These are phyloP conservation scores for Saturnispora dispora DNA, from an alignment of 805 yeast genomes.

Conservation along the genomic window DNA sequence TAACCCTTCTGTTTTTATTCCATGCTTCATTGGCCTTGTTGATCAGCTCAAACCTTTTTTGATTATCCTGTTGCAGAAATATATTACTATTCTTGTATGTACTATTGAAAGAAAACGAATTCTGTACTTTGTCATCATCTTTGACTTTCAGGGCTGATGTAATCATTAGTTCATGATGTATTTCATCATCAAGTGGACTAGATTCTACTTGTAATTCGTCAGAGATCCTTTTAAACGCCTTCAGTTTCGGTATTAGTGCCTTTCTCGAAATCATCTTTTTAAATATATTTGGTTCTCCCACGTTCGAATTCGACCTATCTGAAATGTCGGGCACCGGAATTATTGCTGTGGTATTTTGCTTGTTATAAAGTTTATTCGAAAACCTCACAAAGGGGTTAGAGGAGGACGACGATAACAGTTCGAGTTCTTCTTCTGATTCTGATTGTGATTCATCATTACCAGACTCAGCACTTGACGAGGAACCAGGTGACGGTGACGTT, in stretches of 20 bases:
- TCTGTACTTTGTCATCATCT: not conserved
- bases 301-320: not conserved
- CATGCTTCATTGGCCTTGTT: slow-evolving; percentile 30
- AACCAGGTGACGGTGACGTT: slow-evolving; percentile 1
- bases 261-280: slow-evolving; percentile 24
- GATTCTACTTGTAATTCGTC: slow-evolving; percentile 27
- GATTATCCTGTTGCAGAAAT: slow-evolving; percentile 15
- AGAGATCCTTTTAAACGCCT: slow-evolving; percentile 28
- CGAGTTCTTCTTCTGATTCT: not conserved
- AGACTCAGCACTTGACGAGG: not conserved
- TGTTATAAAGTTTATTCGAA: not conserved
- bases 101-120: not conserved
- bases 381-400: not conserved
- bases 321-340: not conserved
- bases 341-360: not conserved
- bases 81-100: slow-evolving; percentile 1
- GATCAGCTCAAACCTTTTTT: slow-evolving; percentile 28
- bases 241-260: slow-evolving; percentile 27
- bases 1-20: slow-evolving; percentile 22
- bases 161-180: slow-evolving; percentile 28
- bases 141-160: slow-evolving; percentile 26
- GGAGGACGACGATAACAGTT: not conserved
- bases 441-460: not conserved
- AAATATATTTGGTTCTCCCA: slow-evolving; percentile 17
- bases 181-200: slow-evolving; percentile 29